Conservation (phyloP, 108 stramenopile genomes). For the Cyclotella baltica region DNA sequence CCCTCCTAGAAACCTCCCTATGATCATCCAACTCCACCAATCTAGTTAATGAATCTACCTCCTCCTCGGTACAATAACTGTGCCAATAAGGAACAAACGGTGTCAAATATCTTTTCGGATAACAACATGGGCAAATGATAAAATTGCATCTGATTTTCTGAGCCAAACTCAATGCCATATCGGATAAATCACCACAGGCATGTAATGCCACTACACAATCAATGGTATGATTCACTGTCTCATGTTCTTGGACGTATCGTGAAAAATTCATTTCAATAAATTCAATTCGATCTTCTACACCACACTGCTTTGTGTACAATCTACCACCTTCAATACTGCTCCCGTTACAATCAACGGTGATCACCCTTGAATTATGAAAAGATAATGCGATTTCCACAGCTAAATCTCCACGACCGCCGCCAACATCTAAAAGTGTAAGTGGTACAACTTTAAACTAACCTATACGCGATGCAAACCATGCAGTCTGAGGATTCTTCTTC, state of each 20-base stretch:
- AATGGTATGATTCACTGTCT: conserved; percentile 30
- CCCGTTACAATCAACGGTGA: conserved; percentile 64
- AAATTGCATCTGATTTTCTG: conserved; percentile 50
- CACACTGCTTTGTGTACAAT: conserved; percentile 30
- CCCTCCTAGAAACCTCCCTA: conserved; percentile 23
- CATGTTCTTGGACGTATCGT: conserved; percentile 52
- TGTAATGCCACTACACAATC: conserved; percentile 68
- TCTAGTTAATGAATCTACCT: conserved; percentile 31
- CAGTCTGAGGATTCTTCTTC: conserved; percentile 60
- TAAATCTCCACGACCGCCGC: conserved; percentile 72
- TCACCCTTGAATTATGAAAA: conserved; percentile 44
- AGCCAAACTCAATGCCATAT: conserved; percentile 65
- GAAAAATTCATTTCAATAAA: conserved; percentile 42
- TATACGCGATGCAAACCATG: conserved; percentile 55
- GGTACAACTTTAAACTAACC: conserved; percentile 10
- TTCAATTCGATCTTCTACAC: conserved; percentile 30
- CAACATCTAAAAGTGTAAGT: conserved; percentile 58
- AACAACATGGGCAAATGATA: conserved; percentile 73
- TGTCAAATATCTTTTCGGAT: conserved; percentile 36
- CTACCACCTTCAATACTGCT: conserved; percentile 54
- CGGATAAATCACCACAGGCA: conserved; percentile 75
- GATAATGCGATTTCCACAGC: conserved; percentile 55
- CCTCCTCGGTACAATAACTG: conserved; percentile 23
- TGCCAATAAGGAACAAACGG: conserved; percentile 42
- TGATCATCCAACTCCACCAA: conserved; percentile 45